These are phyloP conservation scores for Aspergillus aculeatinus DNA, from an alignment of 2,329 filamentous ascomycete genomes.

Conservation along the genomic window DNA sequence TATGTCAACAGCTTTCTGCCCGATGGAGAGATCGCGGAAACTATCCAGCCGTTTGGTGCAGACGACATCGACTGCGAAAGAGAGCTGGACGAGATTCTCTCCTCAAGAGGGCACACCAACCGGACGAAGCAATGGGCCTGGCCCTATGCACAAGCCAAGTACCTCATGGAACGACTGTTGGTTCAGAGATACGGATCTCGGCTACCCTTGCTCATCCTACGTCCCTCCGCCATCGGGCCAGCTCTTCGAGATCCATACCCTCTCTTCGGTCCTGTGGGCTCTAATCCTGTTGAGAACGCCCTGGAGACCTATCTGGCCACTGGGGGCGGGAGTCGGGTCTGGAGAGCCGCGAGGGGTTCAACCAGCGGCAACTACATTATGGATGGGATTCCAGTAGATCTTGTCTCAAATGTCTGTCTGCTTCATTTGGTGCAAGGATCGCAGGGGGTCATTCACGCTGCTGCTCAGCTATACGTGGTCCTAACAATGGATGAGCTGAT, in stretches of 20 bases:
- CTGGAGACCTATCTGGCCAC: background rate
- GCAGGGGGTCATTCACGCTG: conserved; percentile 17
- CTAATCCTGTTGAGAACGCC: conserved; percentile 12
- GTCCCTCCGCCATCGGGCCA: conserved; percentile 18
- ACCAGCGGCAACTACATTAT: background rate
- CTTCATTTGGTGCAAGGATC: conserved; percentile 16
- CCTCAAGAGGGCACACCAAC: too few relatives aligned
- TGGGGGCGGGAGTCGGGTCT: background rate
- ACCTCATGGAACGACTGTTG: conserved; percentile 17
- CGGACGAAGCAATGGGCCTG: background rate
- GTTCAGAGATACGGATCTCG: background rate
- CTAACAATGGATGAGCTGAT: background rate
- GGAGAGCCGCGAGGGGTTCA: background rate
- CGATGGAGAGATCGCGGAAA: conserved; percentile 9
- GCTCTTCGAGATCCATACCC: conserved; percentile 19
- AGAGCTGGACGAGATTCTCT: background rate
- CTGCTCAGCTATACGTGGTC: background rate
- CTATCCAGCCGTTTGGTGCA: background rate
- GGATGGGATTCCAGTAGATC: conserved; percentile 23
- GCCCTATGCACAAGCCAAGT: conserved; percentile 18
- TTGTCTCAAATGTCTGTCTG: conserved; percentile 16
- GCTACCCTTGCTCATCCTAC: conserved; percentile 16
- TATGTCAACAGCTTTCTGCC: conserved; percentile 16
- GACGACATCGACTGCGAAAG: background rate
- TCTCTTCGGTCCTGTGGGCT: conserved; percentile 17